A percentile compares a stretch with the other conserved stretches of the same genome.
These are phyloP conservation scores for Bipolaris victoriae DNA, from an alignment of 2,329 filamentous ascomycete genomes.

Conservation along the genomic window DNA sequence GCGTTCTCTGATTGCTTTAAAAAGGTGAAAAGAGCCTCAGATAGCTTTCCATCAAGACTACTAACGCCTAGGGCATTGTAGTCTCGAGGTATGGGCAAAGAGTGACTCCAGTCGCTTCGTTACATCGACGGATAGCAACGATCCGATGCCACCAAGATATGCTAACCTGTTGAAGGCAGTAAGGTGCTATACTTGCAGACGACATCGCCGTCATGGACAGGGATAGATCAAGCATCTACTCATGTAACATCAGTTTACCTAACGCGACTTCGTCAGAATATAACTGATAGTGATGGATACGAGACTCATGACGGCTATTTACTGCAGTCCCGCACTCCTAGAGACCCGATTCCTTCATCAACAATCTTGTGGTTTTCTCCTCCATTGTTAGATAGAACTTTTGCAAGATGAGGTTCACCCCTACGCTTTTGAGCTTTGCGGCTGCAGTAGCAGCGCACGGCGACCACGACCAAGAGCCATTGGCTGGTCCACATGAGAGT, in stretches of 20 bases:
- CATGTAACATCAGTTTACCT: slow-evolving; percentile 48
- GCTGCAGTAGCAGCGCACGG: slow-evolving; percentile 65
- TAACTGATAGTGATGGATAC: slow-evolving; percentile 32
- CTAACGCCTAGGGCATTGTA: not conserved
- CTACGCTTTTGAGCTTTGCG: slow-evolving; percentile 48
- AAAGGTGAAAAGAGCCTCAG: not conserved
- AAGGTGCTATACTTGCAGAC: slow-evolving; percentile 29
- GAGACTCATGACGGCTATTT: slow-evolving; percentile 28
- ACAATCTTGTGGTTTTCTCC: slow-evolving; percentile 5
- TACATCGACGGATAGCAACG: slow-evolving; percentile 15
- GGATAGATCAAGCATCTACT: slow-evolving; percentile 41
- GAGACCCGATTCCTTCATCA: slow-evolving; percentile 2
- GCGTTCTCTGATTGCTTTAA: slow-evolving; percentile 6
- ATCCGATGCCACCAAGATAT: slow-evolving; percentile 9
- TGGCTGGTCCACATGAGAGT: slow-evolving; percentile 72
- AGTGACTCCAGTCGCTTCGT: not conserved
- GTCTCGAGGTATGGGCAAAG: not conserved
- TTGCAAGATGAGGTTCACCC: slow-evolving; percentile 38
- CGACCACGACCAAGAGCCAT: slow-evolving; percentile 62
- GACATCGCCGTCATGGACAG: slow-evolving; percentile 24
- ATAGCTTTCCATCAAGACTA: not conserved
- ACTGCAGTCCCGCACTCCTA: slow-evolving; percentile 21
- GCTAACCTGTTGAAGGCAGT: slow-evolving; percentile 32
- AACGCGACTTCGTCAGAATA: slow-evolving; percentile 40
- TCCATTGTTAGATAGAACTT: slow-evolving; percentile 1